Evolutionary conservation across 1,284 basidiomycete genomes (phyloP), one percentile per base, ranked within the genome.

Genomic region (Boletellus sp.): DNA sequence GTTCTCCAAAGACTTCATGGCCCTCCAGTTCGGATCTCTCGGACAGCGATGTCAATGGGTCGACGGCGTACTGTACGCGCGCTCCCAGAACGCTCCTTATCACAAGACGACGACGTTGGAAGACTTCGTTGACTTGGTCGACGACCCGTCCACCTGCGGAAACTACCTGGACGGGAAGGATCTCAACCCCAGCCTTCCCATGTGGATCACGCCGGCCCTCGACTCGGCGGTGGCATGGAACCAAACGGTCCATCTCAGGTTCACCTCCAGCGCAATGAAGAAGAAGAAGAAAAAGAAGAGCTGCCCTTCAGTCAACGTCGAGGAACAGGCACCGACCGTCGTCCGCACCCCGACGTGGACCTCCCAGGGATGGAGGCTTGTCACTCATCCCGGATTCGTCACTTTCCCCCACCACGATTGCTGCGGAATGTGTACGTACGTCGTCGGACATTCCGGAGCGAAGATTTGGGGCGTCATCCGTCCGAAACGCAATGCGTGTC

Each of bases 161-260:
- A 53, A 53, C 13, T 48, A 52, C 13, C 45, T 53, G 0, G 39
- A 53, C 2, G 29, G 20, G 3, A 52, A 53, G 9, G 33, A 47
- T 13, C 2, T 45, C 0, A 42, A 26, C 8, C 35, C 36, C 1
- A 37, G 14, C n/a, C n/a, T n/a, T 5, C 45, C 39, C 0, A 17
- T 10, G 3, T 48, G 42, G 45, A 7, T 5, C 1, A 26, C 9
- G 1, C 40, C 50, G 0, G 26, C 53, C 1, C 8, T 53, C 7
- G 19, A 53, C 25, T 53, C 39, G 0, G 34, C 21, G 1, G 38
- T 19, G 0, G 39, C 50, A 3, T n/a, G 38, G 27, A 14, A 40
- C 2, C 32, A 39, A 0, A 46, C 20, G 0, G 16, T 29, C 13
- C 33, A 37, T 3, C 25, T 52, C 8, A n/a, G 36, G 13, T 33